These are phyloP conservation scores for Malus hybrid DNA, from an alignment of 331 rosid species.

Conservation along the genomic window DNA sequence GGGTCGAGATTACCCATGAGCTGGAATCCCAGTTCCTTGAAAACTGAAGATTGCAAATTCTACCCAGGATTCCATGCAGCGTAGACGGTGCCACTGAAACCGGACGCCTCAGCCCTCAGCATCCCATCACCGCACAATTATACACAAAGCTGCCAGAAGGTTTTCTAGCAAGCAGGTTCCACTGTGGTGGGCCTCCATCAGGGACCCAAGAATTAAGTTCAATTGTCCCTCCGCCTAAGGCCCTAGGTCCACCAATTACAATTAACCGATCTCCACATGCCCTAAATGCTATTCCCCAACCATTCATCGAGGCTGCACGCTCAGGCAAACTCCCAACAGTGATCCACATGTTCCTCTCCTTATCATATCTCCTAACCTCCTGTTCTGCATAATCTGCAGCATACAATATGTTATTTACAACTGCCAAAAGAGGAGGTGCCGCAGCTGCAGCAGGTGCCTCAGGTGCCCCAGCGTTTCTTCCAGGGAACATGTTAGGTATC, in stretches of 20 bases:
- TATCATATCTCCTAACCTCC: conserved; percentile 38
- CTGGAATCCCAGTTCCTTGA: conserved; percentile 31
- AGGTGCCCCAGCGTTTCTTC: conserved; percentile 28
- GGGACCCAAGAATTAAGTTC: conserved; percentile 51
- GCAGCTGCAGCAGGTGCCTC: conserved; percentile 43
- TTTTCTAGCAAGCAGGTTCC: conserved; percentile 41
- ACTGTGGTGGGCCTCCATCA: conserved; percentile 28
- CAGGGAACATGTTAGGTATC: conserved; percentile 53
- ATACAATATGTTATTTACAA: conserved; percentile 49
- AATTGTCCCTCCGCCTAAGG: conserved; percentile 28
- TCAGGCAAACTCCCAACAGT: conserved; percentile 54
- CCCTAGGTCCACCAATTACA: conserved; percentile 48
- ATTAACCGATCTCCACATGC: conserved; percentile 55
- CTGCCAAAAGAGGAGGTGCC: conserved; percentile 81
- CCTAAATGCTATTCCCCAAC: conserved; percentile 75
- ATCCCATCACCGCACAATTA: conserved; percentile 86
- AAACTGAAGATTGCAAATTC: conserved; percentile 24
- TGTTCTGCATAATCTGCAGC: conserved; percentile 41
- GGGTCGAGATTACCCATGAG: conserved; percentile 28
- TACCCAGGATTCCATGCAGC: conserved; percentile 20
- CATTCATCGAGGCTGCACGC: conserved; percentile 28
- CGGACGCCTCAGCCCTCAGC: conserved; percentile 47
- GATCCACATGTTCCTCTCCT: conserved; percentile 36
- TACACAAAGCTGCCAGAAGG: conserved; percentile 47
- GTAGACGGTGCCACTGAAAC: conserved; percentile 11